Evolutionary conservation across 352 stramenopile species (phyloP).

Genomic region (Pythium apleroticum): DNA sequence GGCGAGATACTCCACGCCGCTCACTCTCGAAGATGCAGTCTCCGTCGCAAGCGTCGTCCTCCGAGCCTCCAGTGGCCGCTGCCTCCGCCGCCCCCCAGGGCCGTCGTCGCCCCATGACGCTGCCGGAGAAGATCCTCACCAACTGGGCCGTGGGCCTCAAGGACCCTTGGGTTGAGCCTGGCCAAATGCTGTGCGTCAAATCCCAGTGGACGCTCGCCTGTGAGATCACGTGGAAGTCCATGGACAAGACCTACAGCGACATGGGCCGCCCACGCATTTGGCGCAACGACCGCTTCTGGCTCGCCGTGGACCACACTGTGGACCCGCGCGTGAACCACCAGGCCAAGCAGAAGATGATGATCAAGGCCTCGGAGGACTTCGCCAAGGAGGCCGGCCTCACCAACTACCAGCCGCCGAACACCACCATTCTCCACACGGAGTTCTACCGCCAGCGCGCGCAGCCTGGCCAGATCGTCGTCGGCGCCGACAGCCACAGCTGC

Average conservation of each 20-base stretch:
- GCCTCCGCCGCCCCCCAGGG: constrained; percentile 9
- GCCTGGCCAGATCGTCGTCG: constrained; percentile 82
- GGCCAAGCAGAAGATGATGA: constrained; percentile 85
- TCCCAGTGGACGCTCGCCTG: constrained; percentile 81
- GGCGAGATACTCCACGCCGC: neutral
- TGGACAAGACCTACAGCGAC: constrained; percentile 88
- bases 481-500: constrained; percentile 81
- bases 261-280: constrained; percentile 84
- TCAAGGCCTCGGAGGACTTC: constrained; percentile 83
- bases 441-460: constrained; percentile 86
- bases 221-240: constrained; percentile 89
- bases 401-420: constrained; percentile 86
- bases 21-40: constrained; percentile 32
- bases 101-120: constrained; percentile 58
- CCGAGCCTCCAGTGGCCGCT: neutral
- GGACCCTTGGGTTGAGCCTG: constrained; percentile 57
- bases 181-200: constrained; percentile 86
- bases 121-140: constrained; percentile 83
- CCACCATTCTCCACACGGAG: constrained; percentile 85
- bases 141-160: constrained; percentile 74
- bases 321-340: constrained; percentile 84
- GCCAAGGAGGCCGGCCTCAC: constrained; percentile 74
- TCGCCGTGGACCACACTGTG: constrained; percentile 84
- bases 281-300: constrained; percentile 87
- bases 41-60: constrained; percentile 8